Conservation (phyloP, 139 green algal species). For the Picochlorum sp. region DNA sequence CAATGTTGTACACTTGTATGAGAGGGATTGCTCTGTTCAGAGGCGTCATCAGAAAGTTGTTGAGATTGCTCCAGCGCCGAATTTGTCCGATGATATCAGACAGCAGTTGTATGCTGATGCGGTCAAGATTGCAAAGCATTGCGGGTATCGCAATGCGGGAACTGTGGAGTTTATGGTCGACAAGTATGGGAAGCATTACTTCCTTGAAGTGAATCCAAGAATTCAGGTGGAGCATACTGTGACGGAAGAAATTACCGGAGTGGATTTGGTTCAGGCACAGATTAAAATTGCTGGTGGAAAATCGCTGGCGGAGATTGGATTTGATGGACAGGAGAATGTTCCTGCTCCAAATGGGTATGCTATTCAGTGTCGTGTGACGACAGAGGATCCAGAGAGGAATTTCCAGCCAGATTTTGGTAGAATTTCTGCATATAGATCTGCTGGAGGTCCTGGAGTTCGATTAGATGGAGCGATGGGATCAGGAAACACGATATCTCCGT, state of each 20-base stretch:
- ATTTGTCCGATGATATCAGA: constrained; percentile 38
- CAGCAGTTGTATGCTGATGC: constrained; percentile 57
- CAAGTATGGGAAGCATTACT: constrained; percentile 83
- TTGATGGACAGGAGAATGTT: constrained; percentile 53
- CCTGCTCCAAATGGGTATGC: constrained; percentile 64
- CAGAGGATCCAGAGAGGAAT: constrained; percentile 82
- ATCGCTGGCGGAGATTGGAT: constrained; percentile 63
- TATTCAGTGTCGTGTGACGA: constrained; percentile 92
- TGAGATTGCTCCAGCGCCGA: constrained; percentile 74
- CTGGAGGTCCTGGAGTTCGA: constrained; percentile 79
- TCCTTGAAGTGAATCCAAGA: constrained; percentile 95
- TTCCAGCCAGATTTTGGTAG: constrained; percentile 85
- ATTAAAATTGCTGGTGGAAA: constrained; percentile 81
- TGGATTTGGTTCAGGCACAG: constrained; percentile 90
- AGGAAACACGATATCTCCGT: constrained; percentile 64
- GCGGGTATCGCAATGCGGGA: constrained; percentile 74
- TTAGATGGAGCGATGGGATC: constrained; percentile 77
- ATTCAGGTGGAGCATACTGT: constrained; percentile 97
- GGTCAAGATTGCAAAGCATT: constrained; percentile 63
- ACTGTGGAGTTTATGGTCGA: constrained; percentile 99
- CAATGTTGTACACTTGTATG: constrained; percentile 91
- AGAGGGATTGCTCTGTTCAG: constrained; percentile 96
- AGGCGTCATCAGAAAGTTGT: constrained; percentile 96
- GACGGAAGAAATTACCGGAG: constrained; percentile 91
- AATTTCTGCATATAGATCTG: constrained; percentile 67